Conservation (phyloP, 345 rosid genomes). For the Turnera subulata region DNA sequence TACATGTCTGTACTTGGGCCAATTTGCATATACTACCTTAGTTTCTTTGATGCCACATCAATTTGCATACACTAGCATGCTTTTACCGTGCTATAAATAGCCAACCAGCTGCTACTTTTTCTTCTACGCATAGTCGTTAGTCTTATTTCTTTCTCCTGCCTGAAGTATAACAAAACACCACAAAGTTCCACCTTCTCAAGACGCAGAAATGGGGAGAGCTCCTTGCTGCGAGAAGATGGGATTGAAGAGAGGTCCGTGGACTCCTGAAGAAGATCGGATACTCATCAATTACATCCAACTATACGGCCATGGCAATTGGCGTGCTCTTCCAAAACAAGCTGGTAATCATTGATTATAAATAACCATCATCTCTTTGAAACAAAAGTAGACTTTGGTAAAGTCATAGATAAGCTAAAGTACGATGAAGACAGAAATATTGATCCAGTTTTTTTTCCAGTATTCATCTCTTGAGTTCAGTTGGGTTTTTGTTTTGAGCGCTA, state of each 20-base stretch:
- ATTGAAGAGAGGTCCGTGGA: constrained; percentile 79
- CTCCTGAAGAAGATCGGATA: constrained; percentile 57
- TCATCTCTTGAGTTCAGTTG: no score
- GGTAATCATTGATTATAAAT: constrained; percentile 22
- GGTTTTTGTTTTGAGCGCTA: no score
- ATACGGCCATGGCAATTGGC: constrained; percentile 68
- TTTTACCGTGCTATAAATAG: not conserved
- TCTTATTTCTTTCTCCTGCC: not conserved
- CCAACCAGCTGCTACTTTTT: not conserved
- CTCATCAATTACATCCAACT: constrained; percentile 45
- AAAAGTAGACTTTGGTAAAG: no score
- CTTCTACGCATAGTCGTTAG: not conserved
- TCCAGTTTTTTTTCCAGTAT: no score
- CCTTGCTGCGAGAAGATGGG: constrained; percentile 83
- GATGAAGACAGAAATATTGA: no score
- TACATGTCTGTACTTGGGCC: not conserved
- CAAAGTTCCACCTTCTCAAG: no score
- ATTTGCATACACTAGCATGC: not conserved
- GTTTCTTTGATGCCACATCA: no score
- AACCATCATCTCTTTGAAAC: not conserved
- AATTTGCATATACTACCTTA: no score
- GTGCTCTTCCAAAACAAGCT: constrained; percentile 75
- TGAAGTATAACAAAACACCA: no score
- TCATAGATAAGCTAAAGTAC: no score
- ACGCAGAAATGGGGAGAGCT: constrained; percentile 60